phyloP scores from a whole-genome alignment of 805 yeast species.

The Wickerhamiella azymoides region DNA sequence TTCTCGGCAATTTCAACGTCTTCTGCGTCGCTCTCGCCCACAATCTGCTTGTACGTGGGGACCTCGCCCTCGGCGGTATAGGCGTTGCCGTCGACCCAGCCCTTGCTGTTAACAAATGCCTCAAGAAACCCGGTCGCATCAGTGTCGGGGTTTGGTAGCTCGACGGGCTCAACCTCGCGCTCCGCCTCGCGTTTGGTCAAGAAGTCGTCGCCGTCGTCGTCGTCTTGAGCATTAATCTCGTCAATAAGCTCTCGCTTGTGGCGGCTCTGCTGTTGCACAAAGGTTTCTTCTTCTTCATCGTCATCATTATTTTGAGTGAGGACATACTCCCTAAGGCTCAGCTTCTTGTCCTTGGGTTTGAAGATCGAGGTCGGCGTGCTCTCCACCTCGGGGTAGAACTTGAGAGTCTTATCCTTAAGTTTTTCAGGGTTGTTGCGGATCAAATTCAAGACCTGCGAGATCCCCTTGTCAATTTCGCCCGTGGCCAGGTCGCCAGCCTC shows the following conservation, averaged over 20 bases:
- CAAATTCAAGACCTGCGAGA: conserved; percentile 55
- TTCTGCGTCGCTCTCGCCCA: conserved; percentile 33
- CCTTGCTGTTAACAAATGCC: conserved; percentile 60
- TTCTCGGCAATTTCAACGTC: conserved; percentile 82
- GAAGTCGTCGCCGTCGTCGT: conserved; percentile 32
- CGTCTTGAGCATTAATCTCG: conserved; percentile 33
- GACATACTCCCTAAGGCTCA: conserved; percentile 79
- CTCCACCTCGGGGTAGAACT: conserved; percentile 60
- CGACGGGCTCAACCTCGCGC: conserved; percentile 22
- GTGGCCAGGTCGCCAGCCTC: conserved; percentile 82
- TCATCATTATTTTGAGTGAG: conserved; percentile 48
- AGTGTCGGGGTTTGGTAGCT: conserved; percentile 51
- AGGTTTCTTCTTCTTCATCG: conserved; percentile 32
- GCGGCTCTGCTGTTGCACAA: conserved; percentile 57
- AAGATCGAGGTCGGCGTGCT: conserved; percentile 21
- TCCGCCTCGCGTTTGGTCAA: conserved; percentile 45
- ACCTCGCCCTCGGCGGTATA: conserved; percentile 31
- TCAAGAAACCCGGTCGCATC: conserved; percentile 58
- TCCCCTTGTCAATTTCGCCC: conserved; percentile 69
- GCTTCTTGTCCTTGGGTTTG: conserved; percentile 42
- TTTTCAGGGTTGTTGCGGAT: conserved; percentile 51
- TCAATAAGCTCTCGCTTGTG: conserved; percentile 69
- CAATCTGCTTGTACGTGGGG: conserved; percentile 25
- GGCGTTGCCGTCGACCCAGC: conserved; percentile 70
- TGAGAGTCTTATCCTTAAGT: conserved; percentile 52